Evolutionary conservation across 176 grass and related monocot genomes (phyloP).

Genomic region (Ensete ventricosum): DNA sequence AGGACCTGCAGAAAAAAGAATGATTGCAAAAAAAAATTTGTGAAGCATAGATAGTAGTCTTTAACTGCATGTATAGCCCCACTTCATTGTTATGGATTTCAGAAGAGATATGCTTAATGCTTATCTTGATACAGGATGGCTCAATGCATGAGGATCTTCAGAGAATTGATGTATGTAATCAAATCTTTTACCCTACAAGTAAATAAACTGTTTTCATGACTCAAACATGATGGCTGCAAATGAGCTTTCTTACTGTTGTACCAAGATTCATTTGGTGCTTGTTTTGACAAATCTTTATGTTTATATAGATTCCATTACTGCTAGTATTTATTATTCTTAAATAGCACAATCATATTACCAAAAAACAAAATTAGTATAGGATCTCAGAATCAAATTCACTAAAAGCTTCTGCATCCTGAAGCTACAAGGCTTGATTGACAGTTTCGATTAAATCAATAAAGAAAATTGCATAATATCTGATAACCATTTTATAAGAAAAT

Average conservation of each 20-base stretch:
- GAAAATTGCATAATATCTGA: not conserved
- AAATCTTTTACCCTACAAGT: no score
- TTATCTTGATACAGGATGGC: not conserved
- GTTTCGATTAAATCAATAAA: not conserved
- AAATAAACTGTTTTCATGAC: no score
- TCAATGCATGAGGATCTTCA: no score
- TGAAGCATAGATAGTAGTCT: not conserved
- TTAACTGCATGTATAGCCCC: no score
- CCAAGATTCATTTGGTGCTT: not conserved
- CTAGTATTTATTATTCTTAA: no score
- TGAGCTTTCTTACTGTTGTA: no score
- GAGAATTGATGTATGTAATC: no score
- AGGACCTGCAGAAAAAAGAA: slow-evolving; percentile 45
- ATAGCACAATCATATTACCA: no score
- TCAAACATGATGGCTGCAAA: no score
- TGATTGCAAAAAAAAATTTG: not conserved
- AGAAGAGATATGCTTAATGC: not conserved
- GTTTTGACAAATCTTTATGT: not conserved
- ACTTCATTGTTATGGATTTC: not conserved
- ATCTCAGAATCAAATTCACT: no score
- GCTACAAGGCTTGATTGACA: not conserved
- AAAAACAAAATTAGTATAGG: no score
- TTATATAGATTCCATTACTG: not conserved
- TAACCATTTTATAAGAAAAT: not conserved
- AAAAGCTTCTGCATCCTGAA: no score